Base-by-base conservation (phyloP, 2,329 filamentous ascomycete species). In the Bipolaris gigantea region DNA sequence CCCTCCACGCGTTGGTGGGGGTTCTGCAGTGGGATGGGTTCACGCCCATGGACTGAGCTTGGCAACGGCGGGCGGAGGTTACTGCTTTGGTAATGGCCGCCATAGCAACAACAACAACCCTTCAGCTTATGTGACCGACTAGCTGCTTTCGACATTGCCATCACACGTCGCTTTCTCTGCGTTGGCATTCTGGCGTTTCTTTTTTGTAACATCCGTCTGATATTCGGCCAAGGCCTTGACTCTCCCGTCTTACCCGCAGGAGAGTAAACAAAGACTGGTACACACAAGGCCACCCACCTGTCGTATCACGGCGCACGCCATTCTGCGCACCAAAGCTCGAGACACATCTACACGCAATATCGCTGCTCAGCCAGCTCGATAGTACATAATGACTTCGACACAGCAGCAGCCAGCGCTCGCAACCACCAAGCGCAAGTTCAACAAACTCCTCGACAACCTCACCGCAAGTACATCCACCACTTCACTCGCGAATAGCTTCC, bases 341-440 rank as follows among this genome's bases (percentile, higher is more conserved):
- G 48, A 18, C 32, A 27, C 23, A 32, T 38, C 42, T 15, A n/a
- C 18, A 33, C 30, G 36, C 23, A 47, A 23, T 19, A 32, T 19
- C 38, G 27, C 42, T 10, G 19, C 23, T 15, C 25, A 27, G 13
- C 11, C 18, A 36, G 9, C 32, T 40, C 34, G 47, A 34, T 40
- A 32, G 13, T n/a, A 43, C 18, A 54, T 15, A 16, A 55, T 58
- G 53, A 35, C 48, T 7, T 44, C 53, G 16, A 34, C 45, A 38
- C 73, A 63, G 11, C 61, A 61, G 38, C 65, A 67, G 50, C 68
- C 77, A 45, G 77, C 76, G 41, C 89, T 92, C 79, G 89, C 89
- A 70, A 84, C 87, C 21, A 90, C 87, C n/a, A 93, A 92, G 77
- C 83, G 89, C 64, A 92, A 92, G 75, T 92, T 92, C 78, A 89